Conservation (phyloP, 2,329 filamentous ascomycete genomes). For the Chalaropsis thielavioides region DNA sequence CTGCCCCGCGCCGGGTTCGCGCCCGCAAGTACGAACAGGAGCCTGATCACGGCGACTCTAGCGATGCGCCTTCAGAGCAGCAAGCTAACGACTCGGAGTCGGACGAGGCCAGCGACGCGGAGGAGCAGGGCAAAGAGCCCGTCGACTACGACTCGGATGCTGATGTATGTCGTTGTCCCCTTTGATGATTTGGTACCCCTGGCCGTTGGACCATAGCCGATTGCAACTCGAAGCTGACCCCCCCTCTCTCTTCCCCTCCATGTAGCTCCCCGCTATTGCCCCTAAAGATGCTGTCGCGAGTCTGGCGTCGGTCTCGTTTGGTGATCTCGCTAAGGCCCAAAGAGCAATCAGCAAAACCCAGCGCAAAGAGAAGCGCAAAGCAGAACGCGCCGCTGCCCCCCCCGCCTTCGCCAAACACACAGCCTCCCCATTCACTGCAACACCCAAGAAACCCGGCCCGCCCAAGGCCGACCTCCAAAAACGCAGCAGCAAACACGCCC, state of each 20-base stretch:
- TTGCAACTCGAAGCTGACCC: neutral
- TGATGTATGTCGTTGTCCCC: constrained; percentile 7
- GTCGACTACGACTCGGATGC: constrained; percentile 16
- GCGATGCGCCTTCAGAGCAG: constrained; percentile 24
- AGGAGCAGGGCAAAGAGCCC: constrained; percentile 23
- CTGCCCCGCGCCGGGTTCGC: constrained; percentile 31
- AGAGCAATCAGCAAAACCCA: constrained; percentile 38
- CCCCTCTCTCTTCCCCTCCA: neutral
- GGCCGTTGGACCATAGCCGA: too few species aligned
- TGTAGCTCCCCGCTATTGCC: neutral
- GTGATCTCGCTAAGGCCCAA: constrained; percentile 77
- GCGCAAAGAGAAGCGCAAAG: constrained; percentile 23
- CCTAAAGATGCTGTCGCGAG: constrained; percentile 20
- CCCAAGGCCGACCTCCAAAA: constrained; percentile 21
- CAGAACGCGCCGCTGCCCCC: neutral
- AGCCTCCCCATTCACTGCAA: constrained; percentile 19
- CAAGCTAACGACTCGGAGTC: constrained; percentile 23
- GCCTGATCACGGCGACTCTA: constrained; percentile 26
- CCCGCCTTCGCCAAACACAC: constrained; percentile 18
- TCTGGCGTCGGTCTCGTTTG: constrained; percentile 60
- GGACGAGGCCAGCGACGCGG: constrained; percentile 23
- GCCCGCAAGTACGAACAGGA: constrained; percentile 30
- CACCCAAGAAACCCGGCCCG: constrained; percentile 27
- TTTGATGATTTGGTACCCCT: neutral
- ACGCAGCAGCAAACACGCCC: constrained; percentile 65